Base-by-base conservation (phyloP, 2,329 filamentous ascomycete species). In the Polytolypa hystricis region DNA sequence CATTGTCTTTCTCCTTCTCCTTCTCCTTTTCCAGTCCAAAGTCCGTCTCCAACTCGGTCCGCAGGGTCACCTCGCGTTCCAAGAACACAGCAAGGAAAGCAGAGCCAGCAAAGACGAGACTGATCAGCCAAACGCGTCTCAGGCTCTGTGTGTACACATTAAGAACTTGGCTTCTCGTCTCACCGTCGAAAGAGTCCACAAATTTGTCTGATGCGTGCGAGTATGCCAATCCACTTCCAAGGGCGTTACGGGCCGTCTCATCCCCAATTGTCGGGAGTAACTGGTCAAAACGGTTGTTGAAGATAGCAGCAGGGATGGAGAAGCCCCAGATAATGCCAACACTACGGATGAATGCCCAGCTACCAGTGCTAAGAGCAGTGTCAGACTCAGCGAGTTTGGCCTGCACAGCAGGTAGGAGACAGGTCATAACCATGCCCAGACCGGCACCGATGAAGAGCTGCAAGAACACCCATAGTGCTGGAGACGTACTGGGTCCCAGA, bases 351-450 rank as follows among this genome's bases (percentile, higher is more conserved):
- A 59, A 60, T 0, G 45, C 39, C 45, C 49, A 60, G 2, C 47
- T 48, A 0, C 47, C 45, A 1, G 53, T 55, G 3, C 47, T 47
- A 3, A 40, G 33, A 1, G 51, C 57, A 1, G 49, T 42, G 12
- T 58, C 53, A 0, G 42, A 33, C n/a, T 57, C 51, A 1, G 51
- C 35, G 0, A 60, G 37, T 1, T 26, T 30, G 0, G 65, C 67
- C 45, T 64, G 59, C 11, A 67, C 53, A 0, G 68, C 62, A 0
- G 68, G 64, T 2, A 67, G 57, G 4, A 65, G 50, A 1, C 57
- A 53, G 1, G 60, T 51, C 14, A 69, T 51, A 4, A 64, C 41
- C 1, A 70, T 42, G 1, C 70, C 70, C 3, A 55, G 42, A 0
- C 69, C 69, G 5, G 59, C 30, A 0, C 60, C 59, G 1, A 48